phyloP scores from a whole-genome alignment of 2,329 filamentous ascomycete species.

The Nemania serpens region DNA sequence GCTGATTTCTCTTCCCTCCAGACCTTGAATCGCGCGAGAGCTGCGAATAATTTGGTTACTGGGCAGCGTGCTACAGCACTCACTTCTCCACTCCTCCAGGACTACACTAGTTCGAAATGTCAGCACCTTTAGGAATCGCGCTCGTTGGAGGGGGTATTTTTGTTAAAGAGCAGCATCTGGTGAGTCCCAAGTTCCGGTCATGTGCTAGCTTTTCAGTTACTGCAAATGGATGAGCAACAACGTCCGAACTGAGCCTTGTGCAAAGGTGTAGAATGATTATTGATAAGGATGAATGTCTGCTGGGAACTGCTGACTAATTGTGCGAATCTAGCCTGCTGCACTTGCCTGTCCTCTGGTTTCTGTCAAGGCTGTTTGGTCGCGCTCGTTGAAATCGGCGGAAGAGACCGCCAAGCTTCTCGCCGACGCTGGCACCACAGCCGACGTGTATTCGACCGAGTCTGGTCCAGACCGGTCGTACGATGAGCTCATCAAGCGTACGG shows the following conservation, averaged over 20 bases:
- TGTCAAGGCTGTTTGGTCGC: slow-evolving; percentile 62
- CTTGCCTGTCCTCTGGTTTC: slow-evolving; percentile 49
- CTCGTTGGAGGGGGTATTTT: slow-evolving; percentile 64
- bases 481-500: slow-evolving; percentile 50
- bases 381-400: slow-evolving; percentile 54
- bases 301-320: slow-evolving; percentile 26
- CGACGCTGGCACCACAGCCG: slow-evolving; percentile 30
- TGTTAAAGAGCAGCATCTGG: slow-evolving; percentile 58
- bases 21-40: neutral
- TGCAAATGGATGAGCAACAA: neutral
- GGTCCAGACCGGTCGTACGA: slow-evolving; percentile 46
- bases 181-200: slow-evolving; percentile 34
- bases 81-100: neutral
- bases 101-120: slow-evolving; percentile 30
- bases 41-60: neutral
- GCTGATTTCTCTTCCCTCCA: neutral
- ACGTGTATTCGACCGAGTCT: slow-evolving; percentile 40
- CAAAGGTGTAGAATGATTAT: neutral
- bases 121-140: slow-evolving; percentile 53
- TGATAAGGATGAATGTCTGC: neutral
- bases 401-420: slow-evolving; percentile 43
- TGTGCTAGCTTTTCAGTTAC: neutral
- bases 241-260: too few species aligned
- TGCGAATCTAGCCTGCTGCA: slow-evolving; percentile 50
- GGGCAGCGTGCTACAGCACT: neutral